Conservation (phyloP, 441 rosid genomes). For the Brassica hybrid region DNA sequence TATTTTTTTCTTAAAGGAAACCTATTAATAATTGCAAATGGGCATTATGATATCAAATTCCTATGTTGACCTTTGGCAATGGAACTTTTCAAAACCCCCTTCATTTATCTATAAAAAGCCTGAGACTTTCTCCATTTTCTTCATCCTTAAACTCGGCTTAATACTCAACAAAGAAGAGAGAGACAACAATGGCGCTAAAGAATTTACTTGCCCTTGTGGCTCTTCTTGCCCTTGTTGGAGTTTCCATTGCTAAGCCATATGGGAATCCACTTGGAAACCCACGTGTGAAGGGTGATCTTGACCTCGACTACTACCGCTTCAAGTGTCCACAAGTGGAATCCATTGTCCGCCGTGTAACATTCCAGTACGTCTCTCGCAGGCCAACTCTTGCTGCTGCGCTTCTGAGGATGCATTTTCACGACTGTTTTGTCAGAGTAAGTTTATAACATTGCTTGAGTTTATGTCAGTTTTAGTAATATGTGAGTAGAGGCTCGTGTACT, state of each 20-base stretch:
- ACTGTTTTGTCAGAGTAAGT: constrained; percentile 71
- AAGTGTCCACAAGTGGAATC: constrained; percentile 54
- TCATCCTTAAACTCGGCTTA: constrained; percentile 5
- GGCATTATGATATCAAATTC: neutral
- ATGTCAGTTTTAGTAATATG: neutral
- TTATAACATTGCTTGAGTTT: neutral
- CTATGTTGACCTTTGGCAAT: neutral
- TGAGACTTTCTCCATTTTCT: neutral
- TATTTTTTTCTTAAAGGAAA: neutral
- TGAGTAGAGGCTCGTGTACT: neutral
- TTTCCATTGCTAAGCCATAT: constrained; percentile 32
- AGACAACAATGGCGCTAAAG: constrained; percentile 42
- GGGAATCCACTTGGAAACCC: neutral
- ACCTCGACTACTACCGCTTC: constrained; percentile 48
- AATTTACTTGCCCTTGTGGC: constrained; percentile 40
- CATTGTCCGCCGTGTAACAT: constrained; percentile 38
- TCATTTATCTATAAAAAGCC: constrained; percentile 9
- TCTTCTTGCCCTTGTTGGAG: constrained; percentile 36
- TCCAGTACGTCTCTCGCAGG: constrained; percentile 43
- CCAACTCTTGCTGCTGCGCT: constrained; percentile 59
- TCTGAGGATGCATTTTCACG: constrained; percentile 69
- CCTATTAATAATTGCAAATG: constrained; percentile 8
- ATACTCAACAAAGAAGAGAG: constrained; percentile 12
- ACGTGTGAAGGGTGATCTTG: constrained; percentile 24
- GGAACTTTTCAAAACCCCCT: constrained; percentile 5